Evolutionary conservation across 1,284 basidiomycete genomes (phyloP).

Genomic region (Rhodotorula sp.): DNA sequence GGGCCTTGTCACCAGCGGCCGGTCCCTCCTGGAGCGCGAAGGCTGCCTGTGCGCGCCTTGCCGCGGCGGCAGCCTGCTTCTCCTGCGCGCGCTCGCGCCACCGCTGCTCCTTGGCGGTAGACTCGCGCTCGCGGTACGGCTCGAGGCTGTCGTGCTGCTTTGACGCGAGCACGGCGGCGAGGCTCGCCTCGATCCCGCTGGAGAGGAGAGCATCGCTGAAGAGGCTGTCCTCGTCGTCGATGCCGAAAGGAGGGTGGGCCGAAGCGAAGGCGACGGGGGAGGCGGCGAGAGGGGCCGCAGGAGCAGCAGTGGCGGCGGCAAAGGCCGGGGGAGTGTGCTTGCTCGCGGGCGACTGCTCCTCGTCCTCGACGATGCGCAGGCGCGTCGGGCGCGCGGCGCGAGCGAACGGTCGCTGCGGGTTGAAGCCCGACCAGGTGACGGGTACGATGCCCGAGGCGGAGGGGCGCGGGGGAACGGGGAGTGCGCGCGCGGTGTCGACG

Average conservation of each 20-base stretch:
- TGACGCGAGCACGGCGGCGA: not conserved
- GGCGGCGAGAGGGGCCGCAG: not conserved
- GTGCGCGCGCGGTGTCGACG: not conserved
- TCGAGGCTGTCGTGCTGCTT: not conserved
- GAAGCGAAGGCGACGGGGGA: not conserved
- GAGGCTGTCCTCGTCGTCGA: not conserved
- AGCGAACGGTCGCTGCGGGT: not conserved
- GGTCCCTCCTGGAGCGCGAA: too few relatives aligned
- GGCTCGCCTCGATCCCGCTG: not conserved
- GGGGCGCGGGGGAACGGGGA: not conserved
- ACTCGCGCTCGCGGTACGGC: not conserved
- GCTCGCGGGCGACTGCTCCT: not conserved
- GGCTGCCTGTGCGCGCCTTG: too few relatives aligned
- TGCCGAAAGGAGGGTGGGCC: not conserved
- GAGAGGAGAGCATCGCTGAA: not conserved
- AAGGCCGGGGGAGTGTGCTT: not conserved
- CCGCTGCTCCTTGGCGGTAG: too few relatives aligned
- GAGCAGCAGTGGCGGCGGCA: not conserved
- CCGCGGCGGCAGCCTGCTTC: not conserved
- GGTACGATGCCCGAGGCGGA: not conserved
- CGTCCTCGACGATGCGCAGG: slow-evolving; percentile 3
- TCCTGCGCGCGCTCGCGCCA: not conserved
- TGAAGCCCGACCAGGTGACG: not conserved
- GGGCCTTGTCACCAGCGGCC: too few relatives aligned
- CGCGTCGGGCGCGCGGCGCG: not conserved